These are phyloP conservation scores for Coleophoma eucalyptorum DNA, from an alignment of 2,329 filamentous ascomycete species.

Conservation along the genomic window DNA sequence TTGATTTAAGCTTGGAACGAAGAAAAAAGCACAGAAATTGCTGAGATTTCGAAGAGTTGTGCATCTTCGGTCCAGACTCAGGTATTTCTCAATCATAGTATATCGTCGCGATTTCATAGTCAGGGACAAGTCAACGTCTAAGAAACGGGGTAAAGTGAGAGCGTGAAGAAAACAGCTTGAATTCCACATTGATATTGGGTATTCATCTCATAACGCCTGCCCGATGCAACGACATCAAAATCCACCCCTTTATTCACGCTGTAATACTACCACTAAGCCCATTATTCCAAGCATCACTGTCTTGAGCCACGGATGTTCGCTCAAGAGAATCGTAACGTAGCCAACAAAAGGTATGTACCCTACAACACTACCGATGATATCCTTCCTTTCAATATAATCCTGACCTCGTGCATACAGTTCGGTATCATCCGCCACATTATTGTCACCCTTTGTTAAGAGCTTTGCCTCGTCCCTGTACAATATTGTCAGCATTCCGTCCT, in stretches of 20 bases:
- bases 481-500: too few species aligned
- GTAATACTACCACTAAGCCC: slow-evolving; percentile 88
- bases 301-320: slow-evolving; percentile 96
- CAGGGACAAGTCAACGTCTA: too few species aligned
- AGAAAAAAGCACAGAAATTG: too few species aligned
- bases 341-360: slow-evolving; percentile 93
- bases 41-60: too few species aligned
- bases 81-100: too few species aligned
- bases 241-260: slow-evolving; percentile 66
- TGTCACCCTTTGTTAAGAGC: slow-evolving; percentile 95
- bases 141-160: too few species aligned
- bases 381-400: slow-evolving; percentile 79
- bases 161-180: too few species aligned
- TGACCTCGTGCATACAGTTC: slow-evolving; percentile 85
- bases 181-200: slow-evolving; percentile 6
- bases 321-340: slow-evolving; percentile 93
- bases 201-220: slow-evolving; percentile 18
- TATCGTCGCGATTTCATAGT: too few species aligned
- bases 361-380: slow-evolving; percentile 90
- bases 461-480: slow-evolving; percentile 49
- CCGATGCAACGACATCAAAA: neutral
- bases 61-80: too few species aligned
- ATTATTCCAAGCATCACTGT: slow-evolving; percentile 91
- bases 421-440: slow-evolving; percentile 90
- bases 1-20: too few species aligned